phyloP scores from a whole-genome alignment of 768 basidiomycete species.

The Leccinum obscurum region DNA sequence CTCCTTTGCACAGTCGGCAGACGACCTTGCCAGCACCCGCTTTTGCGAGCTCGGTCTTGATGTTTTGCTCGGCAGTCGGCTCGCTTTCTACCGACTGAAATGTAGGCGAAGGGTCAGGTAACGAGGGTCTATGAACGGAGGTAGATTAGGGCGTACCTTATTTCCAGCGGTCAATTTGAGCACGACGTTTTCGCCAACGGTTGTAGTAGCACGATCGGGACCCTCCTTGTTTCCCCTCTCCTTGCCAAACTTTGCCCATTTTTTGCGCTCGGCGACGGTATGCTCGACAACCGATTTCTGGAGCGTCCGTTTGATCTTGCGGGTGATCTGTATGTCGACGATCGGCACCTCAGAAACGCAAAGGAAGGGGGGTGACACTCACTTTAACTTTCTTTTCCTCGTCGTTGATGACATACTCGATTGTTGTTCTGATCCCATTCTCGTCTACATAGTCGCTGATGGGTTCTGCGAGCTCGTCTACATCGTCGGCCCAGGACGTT shows the following conservation, averaged over 20 bases:
- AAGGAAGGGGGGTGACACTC: slow-evolving; percentile 6
- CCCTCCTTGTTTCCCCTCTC: slow-evolving; percentile 87
- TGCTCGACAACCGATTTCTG: slow-evolving; percentile 95
- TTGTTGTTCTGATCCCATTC: slow-evolving; percentile 82
- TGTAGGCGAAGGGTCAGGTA: not conserved
- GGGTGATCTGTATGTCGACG: slow-evolving; percentile 62
- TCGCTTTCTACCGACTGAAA: slow-evolving; percentile 64
- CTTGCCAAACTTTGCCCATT: slow-evolving; percentile 91
- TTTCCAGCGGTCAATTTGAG: slow-evolving; percentile 65
- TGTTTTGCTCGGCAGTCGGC: slow-evolving; percentile 58
- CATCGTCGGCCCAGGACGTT: slow-evolving; percentile 88
- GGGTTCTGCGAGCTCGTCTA: slow-evolving; percentile 67
- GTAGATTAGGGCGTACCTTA: slow-evolving; percentile 43
- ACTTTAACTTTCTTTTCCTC: slow-evolving; percentile 96
- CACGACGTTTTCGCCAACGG: slow-evolving; percentile 74
- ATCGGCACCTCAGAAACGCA: not conserved
- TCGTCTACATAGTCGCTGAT: slow-evolving; percentile 75
- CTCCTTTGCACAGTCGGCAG: slow-evolving; percentile 94
- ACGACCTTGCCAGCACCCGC: slow-evolving; percentile 85
- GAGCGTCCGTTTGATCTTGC: slow-evolving; percentile 80
- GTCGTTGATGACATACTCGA: slow-evolving; percentile 84
- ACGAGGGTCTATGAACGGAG: not conserved
- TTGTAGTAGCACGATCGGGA: slow-evolving; percentile 91
- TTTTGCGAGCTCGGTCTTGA: slow-evolving; percentile 66
- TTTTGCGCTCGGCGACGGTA: slow-evolving; percentile 88